phyloP scores from a whole-genome alignment of 345 rosid genomes.

The Gossypium turneri region DNA sequence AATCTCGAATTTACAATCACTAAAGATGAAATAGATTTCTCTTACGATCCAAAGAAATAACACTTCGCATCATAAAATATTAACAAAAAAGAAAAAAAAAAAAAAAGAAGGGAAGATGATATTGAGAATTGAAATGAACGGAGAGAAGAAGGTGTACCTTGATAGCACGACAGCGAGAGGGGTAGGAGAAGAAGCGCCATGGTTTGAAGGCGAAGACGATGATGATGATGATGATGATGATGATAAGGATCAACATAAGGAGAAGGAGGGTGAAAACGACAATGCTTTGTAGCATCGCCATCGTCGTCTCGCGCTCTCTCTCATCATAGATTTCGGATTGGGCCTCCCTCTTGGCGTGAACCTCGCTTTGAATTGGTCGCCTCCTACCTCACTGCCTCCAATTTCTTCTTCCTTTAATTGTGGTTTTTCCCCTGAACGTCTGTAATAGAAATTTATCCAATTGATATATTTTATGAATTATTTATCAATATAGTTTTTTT shows the following conservation, averaged over 20 bases:
- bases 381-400: conserved; percentile 18
- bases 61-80: background rate
- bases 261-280: conserved; percentile 33
- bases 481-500: no score
- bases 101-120: background rate
- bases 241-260: conserved; percentile 61
- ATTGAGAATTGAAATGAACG: background rate
- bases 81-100: background rate
- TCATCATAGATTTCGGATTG: conserved; percentile 39
- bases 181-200: conserved; percentile 61
- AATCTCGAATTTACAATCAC: background rate
- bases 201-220: conserved; percentile 73
- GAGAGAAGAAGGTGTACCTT: conserved; percentile 36
- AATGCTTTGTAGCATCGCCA: conserved; percentile 48
- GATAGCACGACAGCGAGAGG: conserved; percentile 38
- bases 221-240: conserved; percentile 56
- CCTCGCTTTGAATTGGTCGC: conserved; percentile 80
- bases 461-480: background rate
- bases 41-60: background rate
- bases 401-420: background rate
- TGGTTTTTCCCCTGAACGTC: background rate
- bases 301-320: conserved; percentile 43
- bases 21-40: background rate
- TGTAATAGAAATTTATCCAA: background rate
- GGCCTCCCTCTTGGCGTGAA: conserved; percentile 47